A percentile compares a stretch with the other conserved stretches of the same genome.
Conservation (phyloP, 2,329 filamentous ascomycete genomes). For the Macrophomina tecta region DNA sequence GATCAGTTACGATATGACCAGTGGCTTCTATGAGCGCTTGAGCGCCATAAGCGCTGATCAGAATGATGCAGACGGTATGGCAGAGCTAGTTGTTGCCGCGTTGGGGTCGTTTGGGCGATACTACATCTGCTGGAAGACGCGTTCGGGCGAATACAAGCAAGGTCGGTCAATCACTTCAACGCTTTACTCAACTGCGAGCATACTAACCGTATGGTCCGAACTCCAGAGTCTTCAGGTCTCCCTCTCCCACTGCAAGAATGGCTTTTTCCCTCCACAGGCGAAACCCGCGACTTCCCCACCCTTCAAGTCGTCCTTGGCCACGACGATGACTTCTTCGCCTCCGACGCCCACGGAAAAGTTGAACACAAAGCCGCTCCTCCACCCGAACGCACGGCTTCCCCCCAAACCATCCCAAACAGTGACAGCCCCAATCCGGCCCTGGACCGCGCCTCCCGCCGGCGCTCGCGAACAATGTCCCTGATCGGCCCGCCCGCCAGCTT, state of each 20-base stretch:
- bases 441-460: constrained; percentile 34
- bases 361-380: constrained; percentile 42
- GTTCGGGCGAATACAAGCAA: constrained; percentile 43
- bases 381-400: constrained; percentile 31
- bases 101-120: constrained; percentile 49
- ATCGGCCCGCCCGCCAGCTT: constrained; percentile 37
- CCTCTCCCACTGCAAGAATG: constrained; percentile 41
- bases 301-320: constrained; percentile 48
- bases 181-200: background rate
- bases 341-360: constrained; percentile 45
- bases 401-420: constrained; percentile 29
- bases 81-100: constrained; percentile 46
- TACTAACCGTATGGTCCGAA: background rate
- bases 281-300: constrained; percentile 40
- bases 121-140: constrained; percentile 48
- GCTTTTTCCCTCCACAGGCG: constrained; percentile 42
- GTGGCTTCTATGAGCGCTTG: constrained; percentile 41
- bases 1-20: constrained; percentile 29
- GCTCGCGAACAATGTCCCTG: constrained; percentile 41
- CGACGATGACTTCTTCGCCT: constrained; percentile 48
- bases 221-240: constrained; percentile 43
- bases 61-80: constrained; percentile 42
- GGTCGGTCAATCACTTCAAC: constrained; percentile 33
- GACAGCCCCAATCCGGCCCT: background rate
- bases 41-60: constrained; percentile 41